phyloP scores from a whole-genome alignment of 2,329 filamentous ascomycete genomes.

The Penicillium psychrosexuale region DNA sequence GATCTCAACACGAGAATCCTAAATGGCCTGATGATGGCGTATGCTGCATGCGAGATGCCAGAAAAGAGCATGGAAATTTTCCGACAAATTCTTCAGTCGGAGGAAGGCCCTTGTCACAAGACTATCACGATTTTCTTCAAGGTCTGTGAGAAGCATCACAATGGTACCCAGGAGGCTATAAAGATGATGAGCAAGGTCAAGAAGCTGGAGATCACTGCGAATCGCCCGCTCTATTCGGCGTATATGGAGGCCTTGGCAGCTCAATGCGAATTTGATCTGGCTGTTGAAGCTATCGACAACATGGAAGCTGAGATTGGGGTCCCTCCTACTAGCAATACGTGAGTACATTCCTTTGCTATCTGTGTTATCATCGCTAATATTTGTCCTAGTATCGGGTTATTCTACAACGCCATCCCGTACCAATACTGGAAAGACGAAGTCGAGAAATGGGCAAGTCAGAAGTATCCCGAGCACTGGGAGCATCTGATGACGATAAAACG shows the following conservation, averaged over 20 bases:
- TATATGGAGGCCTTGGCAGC: conserved; percentile 75
- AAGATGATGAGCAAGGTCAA: conserved; percentile 58
- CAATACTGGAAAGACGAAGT: conserved; percentile 65
- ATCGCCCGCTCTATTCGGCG: conserved; percentile 67
- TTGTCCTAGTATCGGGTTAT: conserved; percentile 61
- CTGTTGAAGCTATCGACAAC: conserved; percentile 61
- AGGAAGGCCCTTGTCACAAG: conserved; percentile 81
- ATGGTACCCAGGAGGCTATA: conserved; percentile 45
- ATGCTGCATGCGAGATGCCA: conserved; percentile 66
- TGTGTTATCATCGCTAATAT: conserved; percentile 7
- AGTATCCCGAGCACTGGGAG: conserved; percentile 67
- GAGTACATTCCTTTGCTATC: conserved; percentile 41
- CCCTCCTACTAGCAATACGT: conserved; percentile 68
- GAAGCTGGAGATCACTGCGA: conserved; percentile 74
- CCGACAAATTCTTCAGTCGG: conserved; percentile 74
- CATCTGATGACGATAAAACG: conserved; percentile 53
- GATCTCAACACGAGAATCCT: conserved; percentile 71
- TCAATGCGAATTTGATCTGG: conserved; percentile 67
- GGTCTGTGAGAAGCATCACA: conserved; percentile 62
- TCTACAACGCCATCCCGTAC: conserved; percentile 71
- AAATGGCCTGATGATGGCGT: conserved; percentile 85
- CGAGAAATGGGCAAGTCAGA: conserved; percentile 68
- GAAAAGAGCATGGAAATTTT: conserved; percentile 72
- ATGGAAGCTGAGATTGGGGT: conserved; percentile 66
- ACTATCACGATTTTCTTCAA: conserved; percentile 79